These are phyloP conservation scores for Candida anutae DNA, from an alignment of 1,139 yeast genomes.

Conservation along the genomic window DNA sequence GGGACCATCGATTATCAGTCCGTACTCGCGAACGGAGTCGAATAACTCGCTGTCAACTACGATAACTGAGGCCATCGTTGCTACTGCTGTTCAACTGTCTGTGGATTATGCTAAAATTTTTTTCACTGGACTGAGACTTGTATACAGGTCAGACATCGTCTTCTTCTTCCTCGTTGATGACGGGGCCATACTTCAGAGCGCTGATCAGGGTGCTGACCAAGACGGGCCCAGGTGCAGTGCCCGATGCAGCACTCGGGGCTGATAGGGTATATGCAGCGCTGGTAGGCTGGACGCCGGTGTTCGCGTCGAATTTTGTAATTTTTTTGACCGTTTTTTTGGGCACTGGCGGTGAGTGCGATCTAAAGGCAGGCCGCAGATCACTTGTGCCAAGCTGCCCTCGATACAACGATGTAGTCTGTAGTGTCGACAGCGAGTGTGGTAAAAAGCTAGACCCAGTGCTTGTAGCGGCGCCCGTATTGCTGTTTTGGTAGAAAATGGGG, in stretches of 20 bases:
- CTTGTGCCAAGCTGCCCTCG: neutral
- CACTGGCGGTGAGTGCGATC: slow-evolving; percentile 33
- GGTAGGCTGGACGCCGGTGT: too few species aligned
- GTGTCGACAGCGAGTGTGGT: neutral
- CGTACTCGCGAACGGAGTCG: slow-evolving; percentile 36
- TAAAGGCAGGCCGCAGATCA: slow-evolving; percentile 7
- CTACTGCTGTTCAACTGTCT: neutral
- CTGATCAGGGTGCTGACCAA: neutral
- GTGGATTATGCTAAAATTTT: neutral
- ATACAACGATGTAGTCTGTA: neutral
- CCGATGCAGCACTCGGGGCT: neutral
- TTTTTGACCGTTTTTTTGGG: slow-evolving; percentile 15
- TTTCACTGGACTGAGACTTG: neutral
- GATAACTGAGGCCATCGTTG: slow-evolving; percentile 36
- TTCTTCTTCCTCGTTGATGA: slow-evolving; percentile 23
- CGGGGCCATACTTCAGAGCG: slow-evolving; percentile 12
- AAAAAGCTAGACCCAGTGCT: neutral
- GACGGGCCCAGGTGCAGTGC: neutral
- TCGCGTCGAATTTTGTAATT: slow-evolving; percentile 8
- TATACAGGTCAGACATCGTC: slow-evolving; percentile 6
- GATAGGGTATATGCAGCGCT: neutral
- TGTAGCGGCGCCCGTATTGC: too few species aligned
- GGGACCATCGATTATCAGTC: slow-evolving; percentile 30
- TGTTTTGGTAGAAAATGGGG: slow-evolving; percentile 4
- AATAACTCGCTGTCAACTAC: slow-evolving; percentile 39